Base-by-base conservation (phyloP, 805 yeast species). In the Debaryomyces tyrocola region DNA sequence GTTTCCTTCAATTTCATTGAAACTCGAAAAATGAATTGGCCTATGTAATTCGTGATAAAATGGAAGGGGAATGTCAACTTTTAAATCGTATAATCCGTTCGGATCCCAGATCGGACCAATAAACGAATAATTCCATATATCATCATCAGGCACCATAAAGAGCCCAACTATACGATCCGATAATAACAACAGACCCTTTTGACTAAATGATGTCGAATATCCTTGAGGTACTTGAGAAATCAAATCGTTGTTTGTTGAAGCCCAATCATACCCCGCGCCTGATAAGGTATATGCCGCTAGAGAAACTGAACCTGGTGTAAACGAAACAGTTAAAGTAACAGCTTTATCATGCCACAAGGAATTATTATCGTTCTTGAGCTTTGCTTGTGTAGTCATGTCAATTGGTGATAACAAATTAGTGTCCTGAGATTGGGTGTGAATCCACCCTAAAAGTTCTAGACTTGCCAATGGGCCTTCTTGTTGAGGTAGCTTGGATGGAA, bases 91-190 rank as follows among this genome's bases (percentile, higher is more conserved):
- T 6, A 70, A 73, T 39, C 79, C 63, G n/a, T 78, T 77, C 4
- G 82, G 70, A 55, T 79, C 83, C 86, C 94, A 94, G 7, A 87
- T 80, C 1, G 94, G 84, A 1, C 97, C 94, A 69, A 89, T 78
- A 57, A 94, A 92, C 2, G 95, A 77, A 61, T 85, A 90, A 63
- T 94, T 94, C 99, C 99, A 94, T 27, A 90, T 62, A 47, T 82
- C 83, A 28, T 85, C 84, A 18, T 81, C 83, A 1, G 99, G 99
- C 1, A 90, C 95, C 64, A 89, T 62, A 65, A 89, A 91, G 52
- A 82, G 84, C 5, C 99, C 99, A 62, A 79, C 75, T 40, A 89
- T 76, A 47, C 84, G 74, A 50, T 84, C 92, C 0, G 96, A 83
- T 17, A 94, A 64, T 20, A 90, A 68, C 48, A 92, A 59, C 56